Evolutionary conservation across 495 filamentous ascomycete genomes (phyloP).

Genomic region (Aspergillus carlsbadensis): DNA sequence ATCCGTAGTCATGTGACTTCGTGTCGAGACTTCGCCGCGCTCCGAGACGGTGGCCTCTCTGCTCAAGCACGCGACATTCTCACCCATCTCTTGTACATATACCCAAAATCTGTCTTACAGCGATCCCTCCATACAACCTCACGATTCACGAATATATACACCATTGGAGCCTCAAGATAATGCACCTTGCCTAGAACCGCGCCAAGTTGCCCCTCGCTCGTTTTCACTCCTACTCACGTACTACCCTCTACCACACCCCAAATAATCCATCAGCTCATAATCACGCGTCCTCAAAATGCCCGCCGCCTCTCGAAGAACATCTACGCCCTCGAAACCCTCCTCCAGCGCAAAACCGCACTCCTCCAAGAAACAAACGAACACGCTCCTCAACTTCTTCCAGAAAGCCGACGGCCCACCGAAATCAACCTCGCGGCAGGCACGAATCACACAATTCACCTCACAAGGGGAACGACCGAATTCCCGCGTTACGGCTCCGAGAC

Average conservation of each 20-base stretch:
- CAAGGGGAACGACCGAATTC: constrained; percentile 14
- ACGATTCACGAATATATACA: not conserved
- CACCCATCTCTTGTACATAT: not conserved
- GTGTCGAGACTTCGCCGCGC: constrained; percentile 33
- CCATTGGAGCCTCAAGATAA: not conserved
- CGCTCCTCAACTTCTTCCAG: constrained; percentile 81
- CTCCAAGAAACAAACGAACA: constrained; percentile 59
- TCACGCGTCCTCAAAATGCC: constrained; percentile 9
- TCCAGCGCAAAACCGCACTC: constrained; percentile 8
- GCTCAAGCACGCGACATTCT: not conserved
- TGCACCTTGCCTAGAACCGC: not conserved
- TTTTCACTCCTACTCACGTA: no score
- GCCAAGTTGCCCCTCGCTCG: no score
- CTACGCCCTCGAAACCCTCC: constrained; percentile 36
- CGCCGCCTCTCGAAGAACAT: constrained; percentile 15
- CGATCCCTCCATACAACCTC: no score
- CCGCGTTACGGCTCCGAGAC: constrained; percentile 19
- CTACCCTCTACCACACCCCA: not conserved
- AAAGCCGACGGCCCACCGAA: constrained; percentile 56
- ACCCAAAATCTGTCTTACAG: no score
- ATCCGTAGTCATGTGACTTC: constrained; percentile 36
- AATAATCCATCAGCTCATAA: not conserved
- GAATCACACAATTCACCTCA: constrained; percentile 43
- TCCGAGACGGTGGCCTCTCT: constrained; percentile 9
- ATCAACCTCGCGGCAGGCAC: constrained; percentile 35